These are phyloP conservation scores for Phytophthora idaei DNA, from an alignment of 352 stramenopile species.

Conservation along the genomic window DNA sequence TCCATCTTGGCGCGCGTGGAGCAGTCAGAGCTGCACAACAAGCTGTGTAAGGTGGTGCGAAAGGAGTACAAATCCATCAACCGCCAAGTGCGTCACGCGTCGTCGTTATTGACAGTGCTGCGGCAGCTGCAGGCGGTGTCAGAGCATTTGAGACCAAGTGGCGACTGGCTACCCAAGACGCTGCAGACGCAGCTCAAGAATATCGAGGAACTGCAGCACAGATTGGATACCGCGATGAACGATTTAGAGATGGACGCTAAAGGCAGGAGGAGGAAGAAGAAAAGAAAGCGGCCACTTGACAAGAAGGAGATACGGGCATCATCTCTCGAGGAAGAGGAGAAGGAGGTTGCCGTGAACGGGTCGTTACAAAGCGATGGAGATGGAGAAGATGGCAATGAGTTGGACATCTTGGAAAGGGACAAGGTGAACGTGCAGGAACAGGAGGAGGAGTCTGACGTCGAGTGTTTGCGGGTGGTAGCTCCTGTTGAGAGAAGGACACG, in stretches of 20 bases:
- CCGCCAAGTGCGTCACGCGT: constrained; percentile 11
- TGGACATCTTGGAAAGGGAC: not conserved
- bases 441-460: constrained; percentile 6
- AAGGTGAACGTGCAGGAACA: not conserved
- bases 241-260: constrained; percentile 1
- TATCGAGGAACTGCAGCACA: constrained; percentile 19
- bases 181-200: constrained; percentile 20
- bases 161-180: constrained; percentile 19
- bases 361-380: not conserved
- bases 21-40: constrained; percentile 24
- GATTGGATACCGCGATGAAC: constrained; percentile 9
- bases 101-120: constrained; percentile 23
- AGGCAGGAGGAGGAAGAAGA: constrained; percentile 18
- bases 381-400: not conserved
- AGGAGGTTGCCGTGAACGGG: not conserved
- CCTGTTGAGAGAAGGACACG: not conserved
- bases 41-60: constrained; percentile 22
- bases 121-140: constrained; percentile 35
- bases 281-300: constrained; percentile 11
- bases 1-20: constrained; percentile 41
- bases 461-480: not conserved
- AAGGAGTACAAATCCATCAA: constrained; percentile 20
- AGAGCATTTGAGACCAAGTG: constrained; percentile 24
- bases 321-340: not conserved
- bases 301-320: not conserved